A percentile compares a stretch with the other conserved stretches of the same genome.
Conservation (phyloP, 768 basidiomycete species). For the Kwoniella europaea region DNA sequence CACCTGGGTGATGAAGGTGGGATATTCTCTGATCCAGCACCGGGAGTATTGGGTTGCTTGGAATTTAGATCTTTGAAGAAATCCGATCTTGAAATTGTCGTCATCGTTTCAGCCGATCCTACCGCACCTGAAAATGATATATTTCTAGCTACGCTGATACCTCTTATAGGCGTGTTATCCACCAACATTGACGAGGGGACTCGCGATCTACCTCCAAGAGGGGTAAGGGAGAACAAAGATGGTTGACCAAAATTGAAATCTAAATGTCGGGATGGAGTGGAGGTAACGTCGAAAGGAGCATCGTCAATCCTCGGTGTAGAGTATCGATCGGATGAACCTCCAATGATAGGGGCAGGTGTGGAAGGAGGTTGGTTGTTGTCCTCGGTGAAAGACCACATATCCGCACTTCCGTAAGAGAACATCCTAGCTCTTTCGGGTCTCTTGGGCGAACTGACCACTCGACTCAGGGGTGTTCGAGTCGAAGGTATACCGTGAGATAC, state of each 20-base stretch:
- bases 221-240: constrained; percentile 50
- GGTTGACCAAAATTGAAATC: constrained; percentile 53
- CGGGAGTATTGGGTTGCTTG: constrained; percentile 18
- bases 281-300: constrained; percentile 49
- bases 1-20: constrained; percentile 29
- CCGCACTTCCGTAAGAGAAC: constrained; percentile 44
- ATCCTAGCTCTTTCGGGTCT: constrained; percentile 45
- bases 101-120: constrained; percentile 13
- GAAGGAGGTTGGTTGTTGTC: constrained; percentile 44
- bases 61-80: constrained; percentile 41
- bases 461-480: constrained; percentile 29
- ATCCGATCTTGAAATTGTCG: constrained; percentile 25
- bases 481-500: constrained; percentile 5
- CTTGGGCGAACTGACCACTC: constrained; percentile 30
- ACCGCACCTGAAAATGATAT: constrained; percentile 16
- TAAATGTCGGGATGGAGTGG: constrained; percentile 51
- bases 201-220: constrained; percentile 40
- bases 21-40: constrained; percentile 8
- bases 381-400: constrained; percentile 44
- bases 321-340: constrained; percentile 24
- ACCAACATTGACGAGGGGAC: constrained; percentile 33
- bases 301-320: constrained; percentile 52
- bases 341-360: constrained; percentile 40
- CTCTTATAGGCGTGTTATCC: constrained; percentile 29
- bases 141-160: constrained; percentile 17